Percentiles rank a stretch among this genome's conserved stretches.
Conservation (phyloP, 805 yeast species). For the Suhomyces sp. region DNA sequence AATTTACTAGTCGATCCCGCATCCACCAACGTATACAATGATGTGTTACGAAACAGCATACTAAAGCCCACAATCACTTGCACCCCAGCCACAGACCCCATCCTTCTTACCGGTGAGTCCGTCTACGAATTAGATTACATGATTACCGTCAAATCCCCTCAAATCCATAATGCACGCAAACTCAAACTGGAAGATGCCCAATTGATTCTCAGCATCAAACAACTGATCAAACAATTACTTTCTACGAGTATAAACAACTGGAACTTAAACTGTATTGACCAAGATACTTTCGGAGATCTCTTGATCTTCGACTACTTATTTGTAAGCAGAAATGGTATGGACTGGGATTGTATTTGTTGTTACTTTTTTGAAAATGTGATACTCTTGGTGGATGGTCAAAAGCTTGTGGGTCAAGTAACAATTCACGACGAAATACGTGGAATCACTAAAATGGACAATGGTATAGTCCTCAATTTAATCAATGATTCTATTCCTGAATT, state of each 20-base stretch:
- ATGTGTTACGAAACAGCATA: constrained; percentile 5
- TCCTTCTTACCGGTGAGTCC: constrained; percentile 5
- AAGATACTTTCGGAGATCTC: constrained; percentile 21
- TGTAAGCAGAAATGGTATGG: constrained; percentile 42
- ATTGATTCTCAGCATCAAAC: background rate
- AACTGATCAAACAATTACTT: background rate
- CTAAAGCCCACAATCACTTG: constrained; percentile 11
- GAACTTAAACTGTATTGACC: constrained; percentile 5
- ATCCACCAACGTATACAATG: constrained; percentile 2
- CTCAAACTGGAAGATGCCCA: background rate
- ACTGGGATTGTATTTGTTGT: constrained; percentile 40
- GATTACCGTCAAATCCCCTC: constrained; percentile 22
- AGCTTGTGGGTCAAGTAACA: constrained; percentile 43
- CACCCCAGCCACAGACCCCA: constrained; percentile 5
- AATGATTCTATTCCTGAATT: constrained; percentile 47
- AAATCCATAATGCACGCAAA: constrained; percentile 6
- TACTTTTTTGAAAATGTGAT: constrained; percentile 34
- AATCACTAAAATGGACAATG: constrained; percentile 17
- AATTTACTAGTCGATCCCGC: constrained; percentile 1
- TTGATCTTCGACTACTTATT: constrained; percentile 42
- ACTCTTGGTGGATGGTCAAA: constrained; percentile 23
- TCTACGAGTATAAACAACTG: constrained; percentile 7
- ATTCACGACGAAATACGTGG: constrained; percentile 33
- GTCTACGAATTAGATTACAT: constrained; percentile 16
- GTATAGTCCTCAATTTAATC: constrained; percentile 36